Evolutionary conservation across 2,329 filamentous ascomycete genomes (phyloP).

Genomic region (Ustilaginoidea virens): DNA sequence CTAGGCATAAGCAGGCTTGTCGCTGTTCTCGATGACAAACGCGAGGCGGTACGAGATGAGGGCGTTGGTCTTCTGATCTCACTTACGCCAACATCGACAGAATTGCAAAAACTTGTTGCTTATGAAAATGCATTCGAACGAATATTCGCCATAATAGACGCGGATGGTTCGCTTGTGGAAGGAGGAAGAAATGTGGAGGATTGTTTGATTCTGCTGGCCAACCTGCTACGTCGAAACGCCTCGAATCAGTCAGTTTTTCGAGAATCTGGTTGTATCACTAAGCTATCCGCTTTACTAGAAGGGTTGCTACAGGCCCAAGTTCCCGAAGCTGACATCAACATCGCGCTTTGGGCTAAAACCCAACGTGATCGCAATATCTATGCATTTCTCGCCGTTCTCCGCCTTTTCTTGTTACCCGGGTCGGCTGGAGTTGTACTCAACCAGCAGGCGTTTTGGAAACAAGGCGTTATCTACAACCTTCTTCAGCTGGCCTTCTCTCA

Average conservation of each 20-base stretch:
- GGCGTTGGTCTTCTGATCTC: conserved; percentile 76
- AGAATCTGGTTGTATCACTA: conserved; percentile 70
- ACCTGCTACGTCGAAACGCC: conserved; percentile 70
- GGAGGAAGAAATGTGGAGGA: conserved; percentile 85
- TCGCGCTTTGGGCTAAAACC: conserved; percentile 59
- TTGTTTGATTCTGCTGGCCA: conserved; percentile 78
- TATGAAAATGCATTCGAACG: conserved; percentile 90
- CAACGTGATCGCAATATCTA: conserved; percentile 84
- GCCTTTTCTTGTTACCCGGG: conserved; percentile 72
- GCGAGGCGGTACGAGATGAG: conserved; percentile 81
- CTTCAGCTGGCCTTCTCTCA: conserved; percentile 70
- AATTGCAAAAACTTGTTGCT: conserved; percentile 88
- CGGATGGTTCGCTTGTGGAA: conserved; percentile 66
- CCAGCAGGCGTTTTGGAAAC: conserved; percentile 72
- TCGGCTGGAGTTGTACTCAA: conserved; percentile 69
- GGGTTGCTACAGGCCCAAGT: conserved; percentile 37
- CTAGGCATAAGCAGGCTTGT: conserved; percentile 80
- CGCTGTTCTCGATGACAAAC: conserved; percentile 64
- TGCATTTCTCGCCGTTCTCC: conserved; percentile 72
- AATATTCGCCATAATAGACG: conserved; percentile 65
- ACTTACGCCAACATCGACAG: conserved; percentile 70
- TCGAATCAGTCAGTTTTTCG: conserved; percentile 92
- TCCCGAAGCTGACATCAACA: conserved; percentile 37
- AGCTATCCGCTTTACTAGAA: conserved; percentile 54
- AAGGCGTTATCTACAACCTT: conserved; percentile 64